These are phyloP conservation scores for Trichoderma virens DNA, from an alignment of 495 filamentous ascomycete species.

Conservation along the genomic window DNA sequence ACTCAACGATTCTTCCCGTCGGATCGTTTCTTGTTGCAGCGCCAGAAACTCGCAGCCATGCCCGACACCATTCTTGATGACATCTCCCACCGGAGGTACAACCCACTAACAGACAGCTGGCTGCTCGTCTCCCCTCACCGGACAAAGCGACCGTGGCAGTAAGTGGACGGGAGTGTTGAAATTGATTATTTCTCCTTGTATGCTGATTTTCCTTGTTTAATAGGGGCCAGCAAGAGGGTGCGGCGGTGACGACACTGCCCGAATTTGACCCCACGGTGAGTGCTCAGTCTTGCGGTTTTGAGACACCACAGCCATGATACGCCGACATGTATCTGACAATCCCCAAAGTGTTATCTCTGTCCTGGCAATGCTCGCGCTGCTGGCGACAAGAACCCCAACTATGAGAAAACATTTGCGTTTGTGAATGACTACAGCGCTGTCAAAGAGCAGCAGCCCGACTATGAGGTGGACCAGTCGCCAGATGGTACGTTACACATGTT, in stretches of 20 bases:
- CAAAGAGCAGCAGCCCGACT: constrained; percentile 75
- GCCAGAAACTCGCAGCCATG: constrained; percentile 25
- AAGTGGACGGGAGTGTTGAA: constrained; percentile 36
- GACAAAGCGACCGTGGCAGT: constrained; percentile 98
- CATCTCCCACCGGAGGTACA: constrained; percentile 92
- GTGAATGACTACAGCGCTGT: constrained; percentile 98
- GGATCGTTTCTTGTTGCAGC: background rate
- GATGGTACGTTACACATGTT: constrained; percentile 19
- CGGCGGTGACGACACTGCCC: constrained; percentile 69
- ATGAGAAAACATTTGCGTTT: constrained; percentile 83
- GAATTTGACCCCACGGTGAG: constrained; percentile 66
- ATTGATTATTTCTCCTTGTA: background rate
- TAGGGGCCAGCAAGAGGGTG: constrained; percentile 85
- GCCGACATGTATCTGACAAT: constrained; percentile 17
- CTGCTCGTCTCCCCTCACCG: constrained; percentile 91
- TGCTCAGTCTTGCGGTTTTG: background rate
- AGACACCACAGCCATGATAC: background rate
- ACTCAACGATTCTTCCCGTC: background rate
- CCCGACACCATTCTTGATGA: constrained; percentile 74
- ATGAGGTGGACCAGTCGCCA: constrained; percentile 23
- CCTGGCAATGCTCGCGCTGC: constrained; percentile 88
- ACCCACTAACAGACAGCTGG: constrained; percentile 83
- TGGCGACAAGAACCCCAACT: constrained; percentile 81
- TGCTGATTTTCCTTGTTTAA: background rate
- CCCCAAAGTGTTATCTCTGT: constrained; percentile 77